Conservation (phyloP, 2,329 filamentous ascomycete species). For the Pseudogymnoascus sp. region DNA sequence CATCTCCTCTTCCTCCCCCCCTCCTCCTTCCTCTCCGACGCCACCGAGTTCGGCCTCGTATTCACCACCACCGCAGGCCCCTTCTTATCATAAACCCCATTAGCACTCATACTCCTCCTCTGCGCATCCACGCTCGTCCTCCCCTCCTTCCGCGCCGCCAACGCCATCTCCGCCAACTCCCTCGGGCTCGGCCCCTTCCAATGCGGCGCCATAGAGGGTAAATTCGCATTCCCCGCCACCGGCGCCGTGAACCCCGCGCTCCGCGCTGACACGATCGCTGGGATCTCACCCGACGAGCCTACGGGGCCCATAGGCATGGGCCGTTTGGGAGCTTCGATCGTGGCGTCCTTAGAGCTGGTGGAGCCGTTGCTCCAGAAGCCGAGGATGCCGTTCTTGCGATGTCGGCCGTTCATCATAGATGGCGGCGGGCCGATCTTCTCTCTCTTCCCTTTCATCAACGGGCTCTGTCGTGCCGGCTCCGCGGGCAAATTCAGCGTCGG, state of each 20-base stretch:
- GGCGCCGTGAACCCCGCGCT: not conserved
- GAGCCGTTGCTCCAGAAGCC: not conserved
- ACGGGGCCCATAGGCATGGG: not conserved
- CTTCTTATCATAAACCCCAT: not conserved
- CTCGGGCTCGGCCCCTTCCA: conserved; percentile 11
- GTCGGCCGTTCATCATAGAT: not conserved
- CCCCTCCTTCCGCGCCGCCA: not conserved
- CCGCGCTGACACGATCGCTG: not conserved
- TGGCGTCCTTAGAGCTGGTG: not conserved
- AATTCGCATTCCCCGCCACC: not conserved
- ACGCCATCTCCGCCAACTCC: conserved; percentile 16
- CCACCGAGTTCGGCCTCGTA: not conserved
- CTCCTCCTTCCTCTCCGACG: not conserved
- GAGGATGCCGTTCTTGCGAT: not conserved
- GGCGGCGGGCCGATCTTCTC: not conserved
- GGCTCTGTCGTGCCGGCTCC: not conserved
- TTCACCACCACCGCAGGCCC: not conserved
- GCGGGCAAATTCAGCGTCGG: not conserved
- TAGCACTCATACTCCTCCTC: not conserved
- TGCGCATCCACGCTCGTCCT: not conserved
- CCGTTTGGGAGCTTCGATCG: not conserved
- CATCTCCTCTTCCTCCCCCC: not conserved
- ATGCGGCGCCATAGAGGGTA: not conserved
- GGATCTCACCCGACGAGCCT: not conserved
- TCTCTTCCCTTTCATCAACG: not conserved